Conservation (phyloP, 164 flowering plant species). For the Berberis vulgaris region DNA sequence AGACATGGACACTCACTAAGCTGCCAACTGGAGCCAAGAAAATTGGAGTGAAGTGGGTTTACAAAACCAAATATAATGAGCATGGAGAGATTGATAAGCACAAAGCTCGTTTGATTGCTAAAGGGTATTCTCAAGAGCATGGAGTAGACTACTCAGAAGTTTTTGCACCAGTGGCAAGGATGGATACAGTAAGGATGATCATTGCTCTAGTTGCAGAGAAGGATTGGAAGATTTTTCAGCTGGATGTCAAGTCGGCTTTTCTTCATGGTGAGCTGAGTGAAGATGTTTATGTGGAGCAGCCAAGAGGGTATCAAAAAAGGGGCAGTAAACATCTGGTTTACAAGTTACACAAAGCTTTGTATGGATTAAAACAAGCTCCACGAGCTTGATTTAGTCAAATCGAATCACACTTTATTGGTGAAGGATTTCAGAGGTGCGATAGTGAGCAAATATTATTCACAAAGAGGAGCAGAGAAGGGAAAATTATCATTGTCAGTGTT, state of each 20-base stretch:
- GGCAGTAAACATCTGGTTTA: too few species aligned
- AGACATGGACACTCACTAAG: slow-evolving; percentile 6
- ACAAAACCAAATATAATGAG: slow-evolving; percentile 15
- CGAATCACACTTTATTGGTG: too few species aligned
- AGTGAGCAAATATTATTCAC: too few species aligned
- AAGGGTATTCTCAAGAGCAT: too few species aligned
- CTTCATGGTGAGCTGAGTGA: slow-evolving; percentile 13
- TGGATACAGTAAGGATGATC: slow-evolving; percentile 18
- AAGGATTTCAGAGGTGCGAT: too few species aligned
- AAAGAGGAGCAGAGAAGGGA: too few species aligned
- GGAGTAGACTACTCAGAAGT: slow-evolving; percentile 15
- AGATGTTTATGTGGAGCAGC: slow-evolving; percentile 19
- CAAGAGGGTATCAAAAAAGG: slow-evolving; percentile 15
- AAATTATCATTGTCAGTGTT: too few species aligned
- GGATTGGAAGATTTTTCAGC: slow-evolving; percentile 12
- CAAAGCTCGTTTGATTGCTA: slow-evolving; percentile 2
- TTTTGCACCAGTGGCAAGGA: slow-evolving; percentile 17
- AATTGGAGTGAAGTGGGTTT: slow-evolving; percentile 7
- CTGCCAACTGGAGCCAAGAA: slow-evolving; percentile 6
- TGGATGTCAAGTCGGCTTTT: background rate
- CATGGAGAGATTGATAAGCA: slow-evolving; percentile 4
- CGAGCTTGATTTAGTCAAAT: too few species aligned
- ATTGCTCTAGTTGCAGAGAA: slow-evolving; percentile 12
- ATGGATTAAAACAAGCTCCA: too few species aligned
- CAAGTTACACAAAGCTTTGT: too few species aligned